Base-by-base conservation (phyloP, 257 asterid genomes). In the Catharanthus roseus region DNA sequence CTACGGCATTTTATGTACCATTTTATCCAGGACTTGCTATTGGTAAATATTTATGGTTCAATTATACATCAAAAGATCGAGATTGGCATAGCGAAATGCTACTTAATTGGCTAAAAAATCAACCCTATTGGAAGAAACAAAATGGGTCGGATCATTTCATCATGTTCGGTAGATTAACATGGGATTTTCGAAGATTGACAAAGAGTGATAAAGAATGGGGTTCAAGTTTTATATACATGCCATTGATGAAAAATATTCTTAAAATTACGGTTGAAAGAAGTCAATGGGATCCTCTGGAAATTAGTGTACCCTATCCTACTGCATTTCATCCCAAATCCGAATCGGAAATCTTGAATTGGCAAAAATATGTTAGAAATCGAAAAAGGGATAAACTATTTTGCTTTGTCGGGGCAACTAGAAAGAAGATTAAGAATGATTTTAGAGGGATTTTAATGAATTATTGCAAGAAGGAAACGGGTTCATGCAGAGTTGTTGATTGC, bases 61-160 rank as follows among this genome's bases (percentile, higher is more conserved):
- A 88, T 47, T 75, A 82, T 77, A 86, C 91, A 9, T 57, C 88
- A 8, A 60, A 47, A 28, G 86, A 87, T 45, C 85, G 90, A 9
- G 93, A 87, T 26, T 65, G 47, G n/a, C 87, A 79, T 62, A 66
- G 83, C 36, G 75, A 55, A 28, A 72, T 65, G 75, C 73, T 85
- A 83, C 80, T 87, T 19, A 38, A 82, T 26, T 87, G 93, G 93
- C 79, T 87, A 39, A 69, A 68, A 21, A 13, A 72, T 26, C 93
- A 85, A 54, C 74, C 66, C 0, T 80, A 77, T 29, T 85, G 86
- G 85, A 72, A 60, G 69, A 74, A 57, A 44, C 69, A 77, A 2
- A 85, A 86, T 72, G 91, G 95, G 68, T 81, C 88, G 42, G 89
- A 88, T 70, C 95, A 88, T 65, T 84, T 88, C 83, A 56, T 88